phyloP scores from a whole-genome alignment of 192 early-diverging fungal genomes.

The Gaertneriomyces sp. region DNA sequence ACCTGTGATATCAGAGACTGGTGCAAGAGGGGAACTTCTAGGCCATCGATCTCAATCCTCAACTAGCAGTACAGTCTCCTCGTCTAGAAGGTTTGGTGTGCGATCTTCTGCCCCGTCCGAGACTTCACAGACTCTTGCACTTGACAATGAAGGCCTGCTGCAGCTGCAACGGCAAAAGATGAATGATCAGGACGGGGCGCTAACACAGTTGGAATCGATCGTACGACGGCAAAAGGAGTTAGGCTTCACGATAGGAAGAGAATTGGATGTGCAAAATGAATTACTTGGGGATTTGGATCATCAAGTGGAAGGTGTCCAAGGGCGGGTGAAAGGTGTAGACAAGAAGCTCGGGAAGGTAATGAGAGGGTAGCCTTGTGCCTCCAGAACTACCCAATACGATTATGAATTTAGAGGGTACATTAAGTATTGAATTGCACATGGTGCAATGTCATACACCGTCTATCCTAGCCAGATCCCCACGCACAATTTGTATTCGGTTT shows the following conservation, averaged over 20 bases:
- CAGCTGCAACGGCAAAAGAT: conserved; percentile 74
- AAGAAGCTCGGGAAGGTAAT: conserved; percentile 72
- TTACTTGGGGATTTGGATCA: conserved; percentile 79
- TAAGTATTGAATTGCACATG: too few species aligned
- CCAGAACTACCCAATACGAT: not conserved
- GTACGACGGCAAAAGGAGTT: conserved; percentile 82
- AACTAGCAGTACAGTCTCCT: too few species aligned
- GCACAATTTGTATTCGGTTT: too few species aligned
- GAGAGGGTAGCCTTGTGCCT: conserved; percentile 8
- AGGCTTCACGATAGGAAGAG: conserved; percentile 79
- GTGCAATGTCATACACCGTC: too few species aligned
- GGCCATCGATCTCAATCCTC: too few species aligned
- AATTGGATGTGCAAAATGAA: conserved; percentile 89
- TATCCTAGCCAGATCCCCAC: too few species aligned
- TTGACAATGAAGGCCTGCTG: conserved; percentile 25
- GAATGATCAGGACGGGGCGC: conserved; percentile 75
- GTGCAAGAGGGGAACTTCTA: too few species aligned
- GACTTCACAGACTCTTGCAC: too few species aligned
- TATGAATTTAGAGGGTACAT: not conserved
- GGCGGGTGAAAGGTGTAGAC: conserved; percentile 69
- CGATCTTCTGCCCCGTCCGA: too few species aligned
- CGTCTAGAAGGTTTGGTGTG: too few species aligned
- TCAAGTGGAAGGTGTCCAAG: conserved; percentile 70
- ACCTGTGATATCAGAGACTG: too few species aligned
- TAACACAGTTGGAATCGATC: conserved; percentile 71